A percentile compares a stretch with the other conserved stretches of the same genome.
Evolutionary conservation across 345 rosid genomes (phyloP).

Genomic region (Turritis glabra): DNA sequence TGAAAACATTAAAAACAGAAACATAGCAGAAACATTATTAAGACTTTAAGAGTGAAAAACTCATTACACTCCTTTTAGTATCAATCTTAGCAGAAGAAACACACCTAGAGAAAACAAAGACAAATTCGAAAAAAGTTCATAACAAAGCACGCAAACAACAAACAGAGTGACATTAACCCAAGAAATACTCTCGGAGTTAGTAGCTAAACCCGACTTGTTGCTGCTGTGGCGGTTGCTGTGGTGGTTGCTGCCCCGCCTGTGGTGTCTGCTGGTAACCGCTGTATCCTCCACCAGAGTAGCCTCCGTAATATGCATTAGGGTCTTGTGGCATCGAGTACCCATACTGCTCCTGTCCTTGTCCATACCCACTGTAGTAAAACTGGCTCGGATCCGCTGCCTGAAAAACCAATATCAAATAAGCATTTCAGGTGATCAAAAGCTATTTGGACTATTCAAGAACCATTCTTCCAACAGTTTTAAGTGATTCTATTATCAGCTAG

Average conservation of each 20-base stretch:
- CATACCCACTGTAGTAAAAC: conserved; percentile 66
- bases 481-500: neutral
- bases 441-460: neutral
- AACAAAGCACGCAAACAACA: conserved; percentile 29
- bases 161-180: neutral
- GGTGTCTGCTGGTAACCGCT: conserved; percentile 68
- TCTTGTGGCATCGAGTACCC: conserved; percentile 77
- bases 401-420: conserved; percentile 28
- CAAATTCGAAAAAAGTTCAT: neutral
- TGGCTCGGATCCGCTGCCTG: conserved; percentile 65
- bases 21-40: conserved; percentile 15
- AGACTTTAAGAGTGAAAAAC: conserved; percentile 15
- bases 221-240: conserved; percentile 60
- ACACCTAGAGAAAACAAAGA: neutral
- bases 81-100: conserved; percentile 12
- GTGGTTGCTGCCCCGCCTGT: conserved; percentile 47
- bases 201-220: conserved; percentile 73
- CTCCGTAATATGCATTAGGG: conserved; percentile 82
- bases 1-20: neutral
- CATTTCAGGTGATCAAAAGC: neutral
- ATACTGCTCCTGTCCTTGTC: conserved; percentile 76
- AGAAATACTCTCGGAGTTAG: conserved; percentile 17
- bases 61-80: conserved; percentile 17
- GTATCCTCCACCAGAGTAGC: conserved; percentile 54
- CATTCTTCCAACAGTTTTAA: neutral